Conservation (phyloP, 257 asterid genomes). For the Solanum piurae region DNA sequence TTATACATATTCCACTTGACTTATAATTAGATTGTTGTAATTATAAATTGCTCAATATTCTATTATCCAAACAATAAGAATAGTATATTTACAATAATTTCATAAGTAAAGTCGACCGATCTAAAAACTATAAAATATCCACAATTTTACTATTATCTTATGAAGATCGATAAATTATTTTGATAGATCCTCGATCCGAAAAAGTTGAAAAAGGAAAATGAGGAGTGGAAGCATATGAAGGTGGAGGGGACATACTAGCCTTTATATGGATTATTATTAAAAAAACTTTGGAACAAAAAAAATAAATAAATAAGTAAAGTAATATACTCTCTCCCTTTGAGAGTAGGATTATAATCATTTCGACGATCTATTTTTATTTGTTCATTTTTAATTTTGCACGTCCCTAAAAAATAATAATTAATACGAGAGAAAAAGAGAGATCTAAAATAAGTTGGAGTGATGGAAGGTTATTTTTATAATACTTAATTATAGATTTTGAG, state of each 20-base stretch:
- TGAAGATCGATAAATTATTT: rapidly evolving
- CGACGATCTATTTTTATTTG: too few species aligned
- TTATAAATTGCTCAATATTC: too few species aligned
- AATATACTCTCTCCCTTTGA: background rate
- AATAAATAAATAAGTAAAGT: background rate
- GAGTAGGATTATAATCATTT: background rate
- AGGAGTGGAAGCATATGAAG: background rate
- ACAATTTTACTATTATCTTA: too few species aligned
- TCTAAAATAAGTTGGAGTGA: background rate
- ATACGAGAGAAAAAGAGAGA: background rate
- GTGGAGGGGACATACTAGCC: background rate
- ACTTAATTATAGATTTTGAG: background rate
- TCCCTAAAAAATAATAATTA: background rate
- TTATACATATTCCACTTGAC: background rate
- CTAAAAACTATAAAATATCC: too few species aligned
- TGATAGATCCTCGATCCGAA: background rate
- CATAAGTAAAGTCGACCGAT: too few species aligned
- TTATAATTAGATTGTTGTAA: too few species aligned
- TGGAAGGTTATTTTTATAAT: background rate
- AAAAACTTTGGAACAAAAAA: background rate
- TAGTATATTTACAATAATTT: too few species aligned
- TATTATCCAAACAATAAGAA: background rate
- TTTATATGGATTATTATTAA: background rate
- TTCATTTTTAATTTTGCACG: too few species aligned
- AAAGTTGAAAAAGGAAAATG: background rate